Conservation (phyloP, 441 rosid genomes). For the Hura crepitans region DNA sequence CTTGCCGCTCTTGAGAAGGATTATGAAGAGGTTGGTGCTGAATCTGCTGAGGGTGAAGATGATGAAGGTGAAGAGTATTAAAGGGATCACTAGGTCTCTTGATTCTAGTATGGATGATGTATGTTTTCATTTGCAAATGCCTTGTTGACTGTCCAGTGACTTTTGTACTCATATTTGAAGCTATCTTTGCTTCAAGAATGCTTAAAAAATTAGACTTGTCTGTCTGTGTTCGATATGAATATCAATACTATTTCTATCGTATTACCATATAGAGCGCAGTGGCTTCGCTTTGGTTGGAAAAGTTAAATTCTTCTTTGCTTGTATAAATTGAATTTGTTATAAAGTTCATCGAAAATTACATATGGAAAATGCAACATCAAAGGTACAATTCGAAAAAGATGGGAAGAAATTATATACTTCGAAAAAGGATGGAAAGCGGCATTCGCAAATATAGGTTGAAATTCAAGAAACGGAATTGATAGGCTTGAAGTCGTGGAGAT, state of each 20-base stretch:
- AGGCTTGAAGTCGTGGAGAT: too few relatives aligned
- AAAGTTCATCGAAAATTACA: too few relatives aligned
- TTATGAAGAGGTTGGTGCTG: slow-evolving; percentile 83
- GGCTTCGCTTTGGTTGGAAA: not conserved
- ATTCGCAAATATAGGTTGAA: too few relatives aligned
- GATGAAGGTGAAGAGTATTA: slow-evolving; percentile 58
- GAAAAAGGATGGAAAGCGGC: too few relatives aligned
- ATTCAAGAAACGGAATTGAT: too few relatives aligned
- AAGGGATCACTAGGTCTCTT: not conserved
- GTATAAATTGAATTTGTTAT: too few relatives aligned
- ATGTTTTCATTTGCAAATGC: not conserved
- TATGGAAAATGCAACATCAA: too few relatives aligned
- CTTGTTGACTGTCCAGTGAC: not conserved
- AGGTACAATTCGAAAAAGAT: too few relatives aligned
- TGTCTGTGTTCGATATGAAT: not conserved
- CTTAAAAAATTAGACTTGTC: not conserved
- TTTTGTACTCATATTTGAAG: not conserved
- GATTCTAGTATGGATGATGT: not conserved
- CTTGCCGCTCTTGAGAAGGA: slow-evolving; percentile 85
- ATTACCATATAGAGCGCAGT: not conserved
- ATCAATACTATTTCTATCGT: not conserved
- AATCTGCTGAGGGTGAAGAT: slow-evolving; percentile 70
- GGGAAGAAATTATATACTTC: too few relatives aligned
- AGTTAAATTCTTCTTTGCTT: too few relatives aligned
- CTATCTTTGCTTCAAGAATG: slow-evolving; percentile 7